phyloP scores from a whole-genome alignment of 371 early-diverging fungal genomes.

The Rhizomucor pusillus region DNA sequence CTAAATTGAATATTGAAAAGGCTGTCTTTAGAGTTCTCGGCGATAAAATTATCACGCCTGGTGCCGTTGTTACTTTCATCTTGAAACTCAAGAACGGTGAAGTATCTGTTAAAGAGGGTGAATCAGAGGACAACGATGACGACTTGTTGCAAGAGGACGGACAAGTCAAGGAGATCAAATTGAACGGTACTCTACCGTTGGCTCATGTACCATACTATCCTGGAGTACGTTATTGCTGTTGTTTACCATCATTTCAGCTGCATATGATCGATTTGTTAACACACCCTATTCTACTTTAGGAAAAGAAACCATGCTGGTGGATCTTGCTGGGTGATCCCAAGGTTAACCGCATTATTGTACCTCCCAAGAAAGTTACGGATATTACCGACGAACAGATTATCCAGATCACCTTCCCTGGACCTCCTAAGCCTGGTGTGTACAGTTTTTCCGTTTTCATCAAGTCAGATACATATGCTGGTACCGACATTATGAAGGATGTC shows the following conservation, averaged over 20 bases:
- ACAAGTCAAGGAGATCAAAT: slow-evolving; percentile 39
- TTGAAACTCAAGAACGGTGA: slow-evolving; percentile 51
- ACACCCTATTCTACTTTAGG: slow-evolving; percentile 13
- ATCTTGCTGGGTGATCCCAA: slow-evolving; percentile 84
- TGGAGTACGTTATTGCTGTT: slow-evolving; percentile 20
- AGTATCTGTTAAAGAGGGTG: slow-evolving; percentile 17
- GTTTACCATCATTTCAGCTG: no score
- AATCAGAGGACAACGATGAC: slow-evolving; percentile 36
- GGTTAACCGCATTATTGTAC: slow-evolving; percentile 78
- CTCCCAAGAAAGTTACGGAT: slow-evolving; percentile 79
- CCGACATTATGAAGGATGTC: slow-evolving; percentile 75
- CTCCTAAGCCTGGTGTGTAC: slow-evolving; percentile 82
- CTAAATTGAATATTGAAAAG: slow-evolving; percentile 67
- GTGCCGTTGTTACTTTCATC: slow-evolving; percentile 77
- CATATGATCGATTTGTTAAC: neutral
- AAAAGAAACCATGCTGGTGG: slow-evolving; percentile 93
- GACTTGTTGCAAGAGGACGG: slow-evolving; percentile 26
- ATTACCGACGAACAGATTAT: slow-evolving; percentile 67
- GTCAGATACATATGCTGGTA: slow-evolving; percentile 85
- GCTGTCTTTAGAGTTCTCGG: slow-evolving; percentile 82
- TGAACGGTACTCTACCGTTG: slow-evolving; percentile 37
- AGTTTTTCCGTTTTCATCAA: slow-evolving; percentile 82
- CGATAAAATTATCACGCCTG: slow-evolving; percentile 77
- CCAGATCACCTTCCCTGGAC: slow-evolving; percentile 92
- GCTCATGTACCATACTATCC: slow-evolving; percentile 72